Percentiles rank a stretch among this genome's conserved stretches.
Evolutionary conservation across 345 rosid genomes (phyloP).

Genomic region (Cardamine chenopodiifolia): DNA sequence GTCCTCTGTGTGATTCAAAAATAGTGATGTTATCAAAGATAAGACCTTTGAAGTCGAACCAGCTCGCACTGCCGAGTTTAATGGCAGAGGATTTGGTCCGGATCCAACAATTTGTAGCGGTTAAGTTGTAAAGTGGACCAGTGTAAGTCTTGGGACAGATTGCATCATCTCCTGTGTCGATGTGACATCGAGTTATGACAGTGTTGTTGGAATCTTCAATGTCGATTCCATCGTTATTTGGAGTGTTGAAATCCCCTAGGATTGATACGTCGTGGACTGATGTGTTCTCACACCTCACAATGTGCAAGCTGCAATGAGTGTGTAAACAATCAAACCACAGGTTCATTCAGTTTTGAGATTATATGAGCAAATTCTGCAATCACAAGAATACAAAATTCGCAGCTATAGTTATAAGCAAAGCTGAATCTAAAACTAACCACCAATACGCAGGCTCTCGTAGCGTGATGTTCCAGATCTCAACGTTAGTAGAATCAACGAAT

Average conservation of each 20-base stretch:
- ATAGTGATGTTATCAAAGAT: constrained; percentile 82
- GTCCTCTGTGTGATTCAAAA: constrained; percentile 83
- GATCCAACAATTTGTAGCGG: constrained; percentile 83
- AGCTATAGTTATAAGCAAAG: not conserved
- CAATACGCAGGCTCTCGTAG: constrained; percentile 84
- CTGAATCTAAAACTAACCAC: constrained; percentile 61
- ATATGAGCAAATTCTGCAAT: constrained; percentile 19
- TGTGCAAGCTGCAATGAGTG: constrained; percentile 67
- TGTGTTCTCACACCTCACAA: constrained; percentile 69
- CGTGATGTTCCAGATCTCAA: constrained; percentile 64
- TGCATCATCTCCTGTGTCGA: constrained; percentile 93
- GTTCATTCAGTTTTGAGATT: not conserved
- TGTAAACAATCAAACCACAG: not conserved
- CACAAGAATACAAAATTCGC: not conserved
- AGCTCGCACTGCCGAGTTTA: constrained; percentile 94
- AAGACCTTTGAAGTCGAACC: constrained; percentile 69
- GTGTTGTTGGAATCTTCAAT: constrained; percentile 88
- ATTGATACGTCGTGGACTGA: constrained; percentile 70
- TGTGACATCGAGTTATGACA: constrained; percentile 64
- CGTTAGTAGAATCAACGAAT: constrained; percentile 67
- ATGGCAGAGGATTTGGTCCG: constrained; percentile 90
- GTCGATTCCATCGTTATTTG: constrained; percentile 92
- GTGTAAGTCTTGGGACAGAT: constrained; percentile 84
- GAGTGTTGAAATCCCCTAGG: constrained; percentile 81
- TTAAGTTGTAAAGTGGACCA: constrained; percentile 70